Percentiles rank a stretch among this genome's conserved stretches.
Conservation (phyloP, 306 rosid genomes). For the Quercus parvula region DNA sequence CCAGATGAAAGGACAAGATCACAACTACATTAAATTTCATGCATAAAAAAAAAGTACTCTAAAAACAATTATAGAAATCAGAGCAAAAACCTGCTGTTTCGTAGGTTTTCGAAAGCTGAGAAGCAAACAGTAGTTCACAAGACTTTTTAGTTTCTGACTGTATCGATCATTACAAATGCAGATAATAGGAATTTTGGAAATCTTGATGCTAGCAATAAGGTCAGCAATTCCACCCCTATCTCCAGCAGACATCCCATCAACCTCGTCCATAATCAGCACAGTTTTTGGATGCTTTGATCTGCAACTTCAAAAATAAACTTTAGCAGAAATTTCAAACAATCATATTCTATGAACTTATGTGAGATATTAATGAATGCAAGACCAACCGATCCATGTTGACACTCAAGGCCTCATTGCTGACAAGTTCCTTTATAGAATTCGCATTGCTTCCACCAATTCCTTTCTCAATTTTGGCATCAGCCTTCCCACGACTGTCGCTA, state of each 20-base stretch:
- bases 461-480: constrained; percentile 84
- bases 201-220: constrained; percentile 90
- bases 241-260: constrained; percentile 99
- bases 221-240: constrained; percentile 98
- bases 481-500: constrained; percentile 95
- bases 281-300: constrained; percentile 72
- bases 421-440: constrained; percentile 82
- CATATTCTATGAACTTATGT: constrained; percentile 7
- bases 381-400: constrained; percentile 58
- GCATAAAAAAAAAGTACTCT: neutral
- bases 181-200: constrained; percentile 87
- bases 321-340: constrained; percentile 13
- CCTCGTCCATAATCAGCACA: constrained; percentile 98
- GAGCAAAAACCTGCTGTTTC: constrained; percentile 76
- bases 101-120: constrained; percentile 94
- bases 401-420: constrained; percentile 61
- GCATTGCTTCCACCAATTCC: constrained; percentile 93
- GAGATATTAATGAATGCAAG: constrained; percentile 24
- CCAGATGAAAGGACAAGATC: neutral
- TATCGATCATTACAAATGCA: constrained; percentile 98
- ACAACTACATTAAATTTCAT: constrained; percentile 2
- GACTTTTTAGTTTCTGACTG: constrained; percentile 97
- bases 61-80: neutral
- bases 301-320: constrained; percentile 30
- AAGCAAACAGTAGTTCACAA: constrained; percentile 87